These are phyloP conservation scores for Eucalyptus erythrocorys DNA, from an alignment of 345 rosid genomes.

Conservation along the genomic window DNA sequence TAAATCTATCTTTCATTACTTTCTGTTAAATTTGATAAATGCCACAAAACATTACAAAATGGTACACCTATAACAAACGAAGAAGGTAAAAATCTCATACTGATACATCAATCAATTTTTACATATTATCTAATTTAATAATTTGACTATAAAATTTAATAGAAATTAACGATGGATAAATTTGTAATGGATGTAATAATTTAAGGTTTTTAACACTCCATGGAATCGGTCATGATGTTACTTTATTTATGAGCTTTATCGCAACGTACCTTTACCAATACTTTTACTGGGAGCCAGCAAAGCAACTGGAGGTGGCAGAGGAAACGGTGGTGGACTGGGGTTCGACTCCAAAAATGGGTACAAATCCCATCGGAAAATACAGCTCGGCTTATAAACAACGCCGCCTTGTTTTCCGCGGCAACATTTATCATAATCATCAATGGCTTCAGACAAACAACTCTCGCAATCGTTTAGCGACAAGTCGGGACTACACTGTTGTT, in stretches of 20 bases:
- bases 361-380: constrained; percentile 37
- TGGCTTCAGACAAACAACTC: constrained; percentile 5
- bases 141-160: too few relatives aligned
- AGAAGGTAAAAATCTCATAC: too few relatives aligned
- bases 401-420: constrained; percentile 27
- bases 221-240: too few relatives aligned
- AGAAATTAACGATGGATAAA: too few relatives aligned
- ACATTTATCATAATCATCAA: neutral
- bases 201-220: too few relatives aligned
- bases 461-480: constrained; percentile 20
- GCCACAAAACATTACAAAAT: too few relatives aligned
- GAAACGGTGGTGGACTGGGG: neutral
- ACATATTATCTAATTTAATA: too few relatives aligned
- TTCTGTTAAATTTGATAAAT: too few relatives aligned
- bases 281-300: neutral
- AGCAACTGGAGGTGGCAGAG: neutral
- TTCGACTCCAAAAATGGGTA: constrained; percentile 19
- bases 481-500: constrained; percentile 65
- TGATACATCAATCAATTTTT: rapidly evolving
- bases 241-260: neutral
- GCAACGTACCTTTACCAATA: neutral
- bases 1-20: too few relatives aligned
- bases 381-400: constrained; percentile 21
- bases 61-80: too few relatives aligned
- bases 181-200: too few relatives aligned